Evolutionary conservation across 768 basidiomycete species (phyloP), one percentile per base, ranked within the genome.

Genomic region (Lactarius indigo): DNA sequence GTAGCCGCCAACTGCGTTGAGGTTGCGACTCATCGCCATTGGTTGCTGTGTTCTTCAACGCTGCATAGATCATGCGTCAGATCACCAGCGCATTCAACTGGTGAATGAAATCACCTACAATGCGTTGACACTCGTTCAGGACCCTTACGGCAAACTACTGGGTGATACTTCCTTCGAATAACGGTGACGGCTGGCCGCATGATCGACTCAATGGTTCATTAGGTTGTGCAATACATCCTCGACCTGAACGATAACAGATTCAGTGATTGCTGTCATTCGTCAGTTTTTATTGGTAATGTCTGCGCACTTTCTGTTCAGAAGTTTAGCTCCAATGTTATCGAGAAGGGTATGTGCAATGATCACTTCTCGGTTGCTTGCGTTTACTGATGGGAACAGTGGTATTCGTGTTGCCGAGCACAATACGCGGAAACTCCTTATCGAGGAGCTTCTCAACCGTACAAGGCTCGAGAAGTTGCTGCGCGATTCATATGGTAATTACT

Each of bases 51-150:
- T 99, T 62, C 82, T 99, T 54, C 97, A 99, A 77, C 87, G 97
- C 67, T 98, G 96, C 78, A 92, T 99, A 73, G 97, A 99, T 74
- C 97, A 99, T 73, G 97, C 97, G 0, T 95, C 95, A 5, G 95
- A 98, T 71, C 86, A 89, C 64, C 97, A 99, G 75, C 89, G 96
- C 52, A 82, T 96, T 64, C 97, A 98, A 78, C 85, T 99, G 44
- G 97, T 99, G 64, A 96, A 94, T 67, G 97, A 99, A 82, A 99
- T 99, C 78, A 98, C 96, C 17, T 98, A 92, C 81, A 96, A 98
- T 72, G 96, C 96, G 2, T 83, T 99, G 70, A 98, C 96, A 5
- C 85, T 99, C 65, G 97, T 99, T 28, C 96, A 98, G 79, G 96
- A 98, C 76, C 96, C 96, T 50, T 94, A 92, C 69, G 92, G 92